Conservation (phyloP, 148 eudicot species). For the Rhododendron ferrugineum region DNA sequence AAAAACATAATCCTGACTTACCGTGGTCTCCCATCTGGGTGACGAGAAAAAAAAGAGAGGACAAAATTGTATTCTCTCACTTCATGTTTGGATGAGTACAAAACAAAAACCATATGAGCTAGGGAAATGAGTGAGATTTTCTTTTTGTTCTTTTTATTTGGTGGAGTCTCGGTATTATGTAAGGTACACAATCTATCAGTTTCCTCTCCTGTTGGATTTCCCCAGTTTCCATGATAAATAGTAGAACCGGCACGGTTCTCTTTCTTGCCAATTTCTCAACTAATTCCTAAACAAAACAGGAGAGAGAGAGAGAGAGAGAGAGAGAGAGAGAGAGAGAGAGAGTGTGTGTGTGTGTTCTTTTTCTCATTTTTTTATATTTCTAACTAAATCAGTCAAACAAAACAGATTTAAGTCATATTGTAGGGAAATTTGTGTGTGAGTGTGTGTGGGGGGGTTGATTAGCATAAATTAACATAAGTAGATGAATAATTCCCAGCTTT, state of each 20-base stretch:
- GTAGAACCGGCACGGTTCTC: neutral
- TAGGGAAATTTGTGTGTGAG: too few relatives aligned
- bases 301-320: neutral
- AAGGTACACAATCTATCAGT: neutral
- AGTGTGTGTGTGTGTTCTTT: too few relatives aligned
- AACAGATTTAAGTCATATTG: too few relatives aligned
- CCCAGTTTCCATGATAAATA: neutral
- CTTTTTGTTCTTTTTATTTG: neutral
- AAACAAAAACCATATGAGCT: too few relatives aligned
- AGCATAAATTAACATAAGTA: too few relatives aligned
- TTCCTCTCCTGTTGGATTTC: neutral
- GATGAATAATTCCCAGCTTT: neutral
- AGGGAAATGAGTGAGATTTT: neutral
- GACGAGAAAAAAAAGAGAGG: too few relatives aligned
- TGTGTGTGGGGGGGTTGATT: neutral
- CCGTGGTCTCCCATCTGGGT: neutral
- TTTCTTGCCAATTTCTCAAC: neutral
- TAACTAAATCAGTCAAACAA: too few relatives aligned
- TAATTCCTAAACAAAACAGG: neutral
- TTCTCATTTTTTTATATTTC: neutral
- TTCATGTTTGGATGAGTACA: neutral
- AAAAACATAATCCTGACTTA: neutral
- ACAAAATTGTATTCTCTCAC: neutral
- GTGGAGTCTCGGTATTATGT: neutral
- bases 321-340: too few relatives aligned